Evolutionary conservation across 2,329 filamentous ascomycete genomes (phyloP).

Genomic region (Trichoderma sp.): DNA sequence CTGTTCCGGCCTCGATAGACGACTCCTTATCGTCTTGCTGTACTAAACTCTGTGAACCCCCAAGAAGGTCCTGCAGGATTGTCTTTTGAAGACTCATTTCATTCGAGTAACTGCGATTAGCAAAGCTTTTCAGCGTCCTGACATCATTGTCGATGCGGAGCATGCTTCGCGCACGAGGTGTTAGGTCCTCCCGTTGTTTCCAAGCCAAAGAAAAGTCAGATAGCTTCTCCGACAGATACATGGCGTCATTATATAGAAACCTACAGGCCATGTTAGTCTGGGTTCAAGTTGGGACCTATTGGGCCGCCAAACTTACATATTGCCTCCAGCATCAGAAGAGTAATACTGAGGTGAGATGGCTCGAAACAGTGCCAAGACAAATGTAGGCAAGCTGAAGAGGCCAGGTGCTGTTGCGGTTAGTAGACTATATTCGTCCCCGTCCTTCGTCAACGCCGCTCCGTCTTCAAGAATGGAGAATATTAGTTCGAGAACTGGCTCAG

Average conservation of each 20-base stretch:
- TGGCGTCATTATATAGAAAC: slow-evolving; percentile 66
- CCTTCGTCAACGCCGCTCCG: slow-evolving; percentile 57
- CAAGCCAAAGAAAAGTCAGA: slow-evolving; percentile 48
- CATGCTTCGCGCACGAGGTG: slow-evolving; percentile 49
- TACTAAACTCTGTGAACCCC: slow-evolving; percentile 58
- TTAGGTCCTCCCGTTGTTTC: slow-evolving; percentile 53
- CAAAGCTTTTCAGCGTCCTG: slow-evolving; percentile 57
- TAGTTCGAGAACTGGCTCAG: slow-evolving; percentile 69
- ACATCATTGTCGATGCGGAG: slow-evolving; percentile 59
- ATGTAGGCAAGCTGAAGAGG: slow-evolving; percentile 68
- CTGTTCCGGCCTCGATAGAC: slow-evolving; percentile 52
- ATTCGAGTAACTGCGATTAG: slow-evolving; percentile 58
- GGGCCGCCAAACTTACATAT: slow-evolving; percentile 50
- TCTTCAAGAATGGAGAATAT: slow-evolving; percentile 61
- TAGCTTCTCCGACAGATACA: slow-evolving; percentile 59
- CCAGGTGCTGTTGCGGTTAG: slow-evolving; percentile 67
- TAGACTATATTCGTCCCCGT: slow-evolving; percentile 49
- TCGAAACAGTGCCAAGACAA: slow-evolving; percentile 74
- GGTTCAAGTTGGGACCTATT: background rate
- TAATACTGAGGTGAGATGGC: slow-evolving; percentile 76
- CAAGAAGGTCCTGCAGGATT: slow-evolving; percentile 59
- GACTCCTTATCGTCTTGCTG: slow-evolving; percentile 54
- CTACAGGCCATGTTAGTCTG: slow-evolving; percentile 31
- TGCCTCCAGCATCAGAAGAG: slow-evolving; percentile 56
- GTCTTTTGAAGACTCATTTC: slow-evolving; percentile 61